Base-by-base conservation (phyloP, 306 rosid genomes). In the Begonia masoniana region DNA sequence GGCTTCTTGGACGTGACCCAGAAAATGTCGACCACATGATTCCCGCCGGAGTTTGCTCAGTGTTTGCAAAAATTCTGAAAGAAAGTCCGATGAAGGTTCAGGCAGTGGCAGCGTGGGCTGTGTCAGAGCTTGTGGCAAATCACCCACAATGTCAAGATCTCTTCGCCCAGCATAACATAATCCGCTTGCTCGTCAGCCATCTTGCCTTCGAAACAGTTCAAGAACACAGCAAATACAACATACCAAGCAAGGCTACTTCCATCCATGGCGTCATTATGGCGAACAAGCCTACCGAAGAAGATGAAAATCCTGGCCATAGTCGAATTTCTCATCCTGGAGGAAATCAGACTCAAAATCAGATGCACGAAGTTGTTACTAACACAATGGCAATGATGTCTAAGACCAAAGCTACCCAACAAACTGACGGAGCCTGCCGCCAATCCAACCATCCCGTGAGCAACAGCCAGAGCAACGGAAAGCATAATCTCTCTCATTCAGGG, bases 181-280 rank as follows among this genome's bases (percentile, higher is more conserved):
- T 78, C 10, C 66, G 87, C 1, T 55, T 87, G 53, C 87, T 87
- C 5, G 94, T 87, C 12, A 63, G 87, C 51, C 96, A 83, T 50
- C 89, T 87, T 15, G 96, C 94, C 1, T 87, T 87, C 14, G 94
- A 83, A 54, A 87, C 96, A 0, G 79, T 83, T 21, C 78, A 87
- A 39, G 96, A 87, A 54, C 96, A 87, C 47, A 83, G 89, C 15
- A 87, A 81, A 76, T 87, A 87, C 41, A 68, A 70, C 2, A 69
- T 87, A 62, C 61, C 71, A 60, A 64, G 41, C 60, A 83, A 70
- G 63, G 76, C 88, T 10, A 71, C 80, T 1, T 78, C 96, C 0
- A 80, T 87, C 16, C 96, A 83, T 62, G 94, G 89, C n/a, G 35
- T 83, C 67, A 77, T 80, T 39, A 66, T 80, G 51, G 89, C 87